A percentile compares a stretch with the other conserved stretches of the same genome.
Conservation (phyloP, 345 rosid species). For the Isatis tinctoria region DNA sequence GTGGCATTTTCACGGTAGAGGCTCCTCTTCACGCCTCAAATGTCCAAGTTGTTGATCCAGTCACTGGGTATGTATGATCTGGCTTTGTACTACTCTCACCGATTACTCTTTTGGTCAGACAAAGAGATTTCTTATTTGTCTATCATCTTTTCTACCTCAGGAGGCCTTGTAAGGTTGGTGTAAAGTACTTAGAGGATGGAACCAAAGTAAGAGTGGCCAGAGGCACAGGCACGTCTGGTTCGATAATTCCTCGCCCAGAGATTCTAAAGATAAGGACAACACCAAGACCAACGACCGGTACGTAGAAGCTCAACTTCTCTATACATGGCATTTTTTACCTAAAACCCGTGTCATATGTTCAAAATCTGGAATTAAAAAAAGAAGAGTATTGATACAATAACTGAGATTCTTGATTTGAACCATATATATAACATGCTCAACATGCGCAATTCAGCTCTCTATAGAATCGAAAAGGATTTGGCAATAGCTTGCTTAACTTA, state of each 20-base stretch:
- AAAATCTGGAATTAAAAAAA: not conserved
- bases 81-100: not conserved
- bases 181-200: constrained; percentile 85
- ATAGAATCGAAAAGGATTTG: not conserved
- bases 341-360: not conserved
- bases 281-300: constrained; percentile 86
- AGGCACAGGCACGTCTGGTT: constrained; percentile 81
- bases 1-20: constrained; percentile 93
- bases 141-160: constrained; percentile 36
- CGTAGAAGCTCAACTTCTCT: not conserved
- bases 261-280: constrained; percentile 82
- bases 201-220: constrained; percentile 93
- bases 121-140: not conserved
- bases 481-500: not conserved
- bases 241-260: constrained; percentile 94
- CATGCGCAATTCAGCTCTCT: not conserved
- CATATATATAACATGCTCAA: not conserved
- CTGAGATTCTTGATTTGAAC: not conserved
- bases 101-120: not conserved
- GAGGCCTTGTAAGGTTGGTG: constrained; percentile 85
- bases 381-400: not conserved
- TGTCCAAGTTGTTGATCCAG: constrained; percentile 91
- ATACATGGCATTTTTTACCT: not conserved
- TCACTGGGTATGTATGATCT: constrained; percentile 58
- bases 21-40: constrained; percentile 97